Evolutionary conservation across 2,329 filamentous ascomycete species (phyloP).

Genomic region (Fusarium dlaminii): DNA sequence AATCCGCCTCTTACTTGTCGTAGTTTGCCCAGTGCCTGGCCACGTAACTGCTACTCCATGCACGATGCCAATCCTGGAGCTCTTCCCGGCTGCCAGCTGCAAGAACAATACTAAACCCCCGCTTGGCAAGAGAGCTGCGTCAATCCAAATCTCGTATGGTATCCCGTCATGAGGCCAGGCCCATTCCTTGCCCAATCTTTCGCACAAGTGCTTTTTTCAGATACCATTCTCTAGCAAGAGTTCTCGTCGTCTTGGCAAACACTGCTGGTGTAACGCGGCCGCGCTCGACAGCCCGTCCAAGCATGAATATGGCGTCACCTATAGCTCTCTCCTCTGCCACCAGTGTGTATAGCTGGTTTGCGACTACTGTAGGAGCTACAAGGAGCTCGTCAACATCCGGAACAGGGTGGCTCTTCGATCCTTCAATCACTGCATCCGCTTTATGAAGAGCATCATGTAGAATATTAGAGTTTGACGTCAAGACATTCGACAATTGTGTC

Average conservation of each 20-base stretch:
- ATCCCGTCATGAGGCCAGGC: constrained; percentile 56
- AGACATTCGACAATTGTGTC: constrained; percentile 73
- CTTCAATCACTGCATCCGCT: constrained; percentile 80
- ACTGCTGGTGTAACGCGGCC: constrained; percentile 76
- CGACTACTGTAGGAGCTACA: constrained; percentile 92
- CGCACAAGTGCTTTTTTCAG: constrained; percentile 82
- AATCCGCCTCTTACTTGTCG: constrained; percentile 6
- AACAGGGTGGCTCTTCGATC: constrained; percentile 72
- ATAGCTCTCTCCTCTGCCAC: constrained; percentile 90
- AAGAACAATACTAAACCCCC: constrained; percentile 33
- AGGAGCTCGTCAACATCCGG: constrained; percentile 90
- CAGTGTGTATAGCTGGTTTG: constrained; percentile 88
- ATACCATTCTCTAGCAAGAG: constrained; percentile 81
- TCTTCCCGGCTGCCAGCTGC: constrained; percentile 9
- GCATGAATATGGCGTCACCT: constrained; percentile 85
- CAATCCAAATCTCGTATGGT: not conserved
- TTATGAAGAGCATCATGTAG: constrained; percentile 79
- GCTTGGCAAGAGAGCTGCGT: constrained; percentile 4
- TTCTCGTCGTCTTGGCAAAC: constrained; percentile 81
- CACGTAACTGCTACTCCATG: not conserved
- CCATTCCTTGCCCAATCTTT: constrained; percentile 83
- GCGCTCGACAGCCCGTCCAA: constrained; percentile 77
- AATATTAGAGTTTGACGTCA: constrained; percentile 81
- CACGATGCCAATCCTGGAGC: not conserved
- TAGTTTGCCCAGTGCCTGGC: not conserved